Base-by-base conservation (phyloP, 2,329 filamentous ascomycete species). In the Macrophomina pseudophaseolina region DNA sequence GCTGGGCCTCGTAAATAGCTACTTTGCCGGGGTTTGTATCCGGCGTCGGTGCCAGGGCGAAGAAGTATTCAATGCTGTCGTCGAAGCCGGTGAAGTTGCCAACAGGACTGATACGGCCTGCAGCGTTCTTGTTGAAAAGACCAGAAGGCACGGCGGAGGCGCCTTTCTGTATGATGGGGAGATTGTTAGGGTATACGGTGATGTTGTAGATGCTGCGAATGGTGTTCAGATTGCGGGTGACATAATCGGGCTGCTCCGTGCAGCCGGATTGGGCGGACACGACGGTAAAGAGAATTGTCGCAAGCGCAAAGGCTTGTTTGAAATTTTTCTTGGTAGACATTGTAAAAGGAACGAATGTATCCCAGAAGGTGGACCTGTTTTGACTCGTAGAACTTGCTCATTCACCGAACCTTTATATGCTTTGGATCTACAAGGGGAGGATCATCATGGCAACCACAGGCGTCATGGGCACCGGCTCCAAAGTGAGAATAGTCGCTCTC, bases 21-120 rank as follows among this genome's bases (percentile, higher is more conserved):
- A 16, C 16, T 16, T 44, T 44, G 16, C 42, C 42, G 11, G 42
- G 42, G 12, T 44, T 44, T 14, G 42, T 44, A 5, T 44, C 42
- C 5, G 42, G 42, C 16, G 42, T 44, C 5, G 42, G 42, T 44
- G 42, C 42, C 42, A 44, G 16, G 12, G 42, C 42, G 16, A 44
- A 44, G 70, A 82, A 82, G 70, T 81, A 81, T 72, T 82, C 80
- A 62, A 80, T 79, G 16, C 76, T 79, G 56, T 81, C 77, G 44
- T 79, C 73, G 64, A 81, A 81, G 12, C 77, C 76, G 8, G 71
- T 72, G 69, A 82, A 82, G 49, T 80, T 77, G 67, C 81, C 80
- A 11, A 81, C 71, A 2, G 81, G 80, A 8, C 76, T 74, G 65
- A 82, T 76, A 2, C 80, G 74, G 23, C 81, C 81, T 6, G 71